Evolutionary conservation across 208 protist genomes (phyloP).

Genomic region (Wallacemonas sp.): DNA sequence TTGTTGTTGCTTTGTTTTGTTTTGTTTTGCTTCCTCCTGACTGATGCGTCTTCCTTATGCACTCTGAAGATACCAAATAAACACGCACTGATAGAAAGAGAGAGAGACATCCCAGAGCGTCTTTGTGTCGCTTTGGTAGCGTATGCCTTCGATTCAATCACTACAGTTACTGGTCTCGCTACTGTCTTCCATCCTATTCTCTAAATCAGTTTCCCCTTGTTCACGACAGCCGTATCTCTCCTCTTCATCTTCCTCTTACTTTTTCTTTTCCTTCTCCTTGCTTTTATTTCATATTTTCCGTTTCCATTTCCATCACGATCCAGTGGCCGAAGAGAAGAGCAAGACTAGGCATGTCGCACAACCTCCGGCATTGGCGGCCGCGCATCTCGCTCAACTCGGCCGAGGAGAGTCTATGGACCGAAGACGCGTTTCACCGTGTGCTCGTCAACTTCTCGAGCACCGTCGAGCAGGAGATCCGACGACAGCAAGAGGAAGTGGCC

Average conservation of each 20-base stretch:
- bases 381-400: not conserved
- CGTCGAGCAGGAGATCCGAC: constrained; percentile 13
- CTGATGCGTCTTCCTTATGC: constrained; percentile 4
- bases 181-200: not conserved
- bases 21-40: not conserved
- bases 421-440: constrained; percentile 17
- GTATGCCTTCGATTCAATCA: no score
- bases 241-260: not conserved
- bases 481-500: constrained; percentile 8
- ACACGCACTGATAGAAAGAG: no score
- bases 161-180: not conserved
- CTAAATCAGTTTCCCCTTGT: no score
- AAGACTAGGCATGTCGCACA: not conserved
- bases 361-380: not conserved
- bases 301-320: not conserved
- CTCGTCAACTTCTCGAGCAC: constrained; percentile 15
- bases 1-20: constrained; percentile 11
- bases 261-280: constrained; percentile 5
- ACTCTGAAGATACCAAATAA: no score
- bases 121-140: no score
- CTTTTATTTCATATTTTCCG: constrained; percentile 2
- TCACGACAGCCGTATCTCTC: no score
- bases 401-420: constrained; percentile 18
- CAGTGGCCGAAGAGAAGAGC: not conserved
- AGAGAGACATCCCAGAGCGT: no score